A percentile compares a stretch with the other conserved stretches of the same genome.
These are phyloP conservation scores for Cadophora gregata DNA, from an alignment of 2,329 filamentous ascomycete genomes.

Conservation along the genomic window DNA sequence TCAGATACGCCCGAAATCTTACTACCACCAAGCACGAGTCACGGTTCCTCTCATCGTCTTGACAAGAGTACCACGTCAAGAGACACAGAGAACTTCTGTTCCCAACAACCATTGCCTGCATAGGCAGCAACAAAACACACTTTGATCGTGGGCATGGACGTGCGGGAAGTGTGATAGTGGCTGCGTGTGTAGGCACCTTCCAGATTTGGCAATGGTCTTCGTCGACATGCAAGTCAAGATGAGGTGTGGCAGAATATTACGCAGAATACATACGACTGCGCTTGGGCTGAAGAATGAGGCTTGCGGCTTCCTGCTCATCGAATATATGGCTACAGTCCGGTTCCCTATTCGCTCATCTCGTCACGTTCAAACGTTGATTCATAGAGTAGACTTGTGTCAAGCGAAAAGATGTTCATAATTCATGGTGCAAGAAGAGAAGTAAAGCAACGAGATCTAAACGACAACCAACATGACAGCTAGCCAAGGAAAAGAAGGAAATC, in stretches of 20 bases:
- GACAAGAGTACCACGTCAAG: neutral
- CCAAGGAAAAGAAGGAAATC: neutral
- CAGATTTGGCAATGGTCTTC: no score
- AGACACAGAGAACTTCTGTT: no score
- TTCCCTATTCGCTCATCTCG: neutral
- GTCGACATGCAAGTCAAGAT: neutral
- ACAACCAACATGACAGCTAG: neutral
- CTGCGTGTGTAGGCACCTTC: no score
- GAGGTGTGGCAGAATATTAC: neutral
- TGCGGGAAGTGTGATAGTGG: no score
- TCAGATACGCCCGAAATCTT: neutral
- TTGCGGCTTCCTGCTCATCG: neutral
- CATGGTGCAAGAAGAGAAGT: slow-evolving; percentile 8
- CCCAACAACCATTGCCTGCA: no score
- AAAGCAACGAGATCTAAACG: slow-evolving; percentile 7
- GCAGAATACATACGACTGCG: neutral
- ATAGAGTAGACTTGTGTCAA: neutral
- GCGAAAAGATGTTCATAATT: neutral
- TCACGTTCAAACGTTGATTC: neutral
- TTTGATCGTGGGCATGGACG: no score
- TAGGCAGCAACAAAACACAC: no score
- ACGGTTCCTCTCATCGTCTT: no score
- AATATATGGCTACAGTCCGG: neutral
- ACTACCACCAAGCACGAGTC: neutral
- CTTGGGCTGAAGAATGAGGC: neutral